Evolutionary conservation across 2,329 filamentous ascomycete genomes (phyloP), one percentile per base, ranked within the genome.

Genomic region (Trichophyton mentagrophytes): DNA sequence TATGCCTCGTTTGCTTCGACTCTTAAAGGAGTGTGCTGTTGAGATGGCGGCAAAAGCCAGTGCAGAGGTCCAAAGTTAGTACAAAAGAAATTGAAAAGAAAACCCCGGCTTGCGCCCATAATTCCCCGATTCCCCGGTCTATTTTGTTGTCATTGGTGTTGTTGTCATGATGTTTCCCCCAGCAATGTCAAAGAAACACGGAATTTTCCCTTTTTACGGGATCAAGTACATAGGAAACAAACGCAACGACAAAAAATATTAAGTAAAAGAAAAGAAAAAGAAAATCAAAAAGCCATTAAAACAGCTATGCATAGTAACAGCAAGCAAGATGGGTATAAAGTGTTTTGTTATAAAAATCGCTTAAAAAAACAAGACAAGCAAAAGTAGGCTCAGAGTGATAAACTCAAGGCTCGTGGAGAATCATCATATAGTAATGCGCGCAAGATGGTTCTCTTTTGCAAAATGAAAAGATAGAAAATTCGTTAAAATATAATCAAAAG

Each of bases 201-300:
- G 22, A 17, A 17, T 58, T 42, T 42, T 60, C 57, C 59, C 36
- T 4, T 40, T 51, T 40, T 53, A 36, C 17, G 25, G 30, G 58
- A 58, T 27, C 25, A 49, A 22, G 17, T 30, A 5, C 46, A 60
- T 38, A 63, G 33, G 33, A 53, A 7, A 56, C 42, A 38, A 46
- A 53, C 17, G 58, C 51, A 46, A 30, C 57, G 55, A 63, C 33
- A 53, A 55, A 58, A 58, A 57, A 40, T 30, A 61, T 15, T 44
- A 25, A n/a, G n/a, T 27, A 38, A 42, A 49, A 58, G 27, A 17
- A 13, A 33, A 30, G 25, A 27, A 46, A 59, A 42, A 17, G 38
- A 6, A 27, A 30, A 30, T 7, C 7, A 6, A 30, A 30, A 30
- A 30, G 27, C 27, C 17, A 53, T 53, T 59, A 61, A 57, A 53